Evolutionary conservation across 768 basidiomycete genomes (phyloP).

Genomic region (Lactarius indigo): DNA sequence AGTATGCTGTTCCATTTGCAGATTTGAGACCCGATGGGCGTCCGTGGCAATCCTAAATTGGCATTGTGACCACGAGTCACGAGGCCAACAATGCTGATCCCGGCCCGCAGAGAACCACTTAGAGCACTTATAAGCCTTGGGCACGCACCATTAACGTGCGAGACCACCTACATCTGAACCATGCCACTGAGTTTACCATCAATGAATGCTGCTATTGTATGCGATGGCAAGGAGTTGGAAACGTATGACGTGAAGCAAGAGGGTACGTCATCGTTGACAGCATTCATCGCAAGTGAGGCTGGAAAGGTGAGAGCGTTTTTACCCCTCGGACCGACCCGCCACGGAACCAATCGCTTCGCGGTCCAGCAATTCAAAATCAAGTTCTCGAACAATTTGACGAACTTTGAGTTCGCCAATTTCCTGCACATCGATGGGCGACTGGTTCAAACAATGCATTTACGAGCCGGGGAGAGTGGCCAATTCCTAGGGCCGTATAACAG

Average conservation of each 20-base stretch:
- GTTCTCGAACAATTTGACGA: background rate
- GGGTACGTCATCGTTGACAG: background rate
- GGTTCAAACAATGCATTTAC: background rate
- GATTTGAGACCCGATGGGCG: too few relatives aligned
- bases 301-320: conserved; percentile 10
- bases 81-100: background rate
- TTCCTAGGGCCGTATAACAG: background rate
- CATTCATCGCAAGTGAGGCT: conserved; percentile 12
- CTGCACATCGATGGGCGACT: background rate
- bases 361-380: conserved; percentile 6
- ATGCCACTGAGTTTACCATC: conserved; percentile 9
- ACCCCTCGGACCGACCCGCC: background rate
- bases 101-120: too few relatives aligned
- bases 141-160: background rate
- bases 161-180: background rate
- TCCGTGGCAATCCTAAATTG: too few relatives aligned
- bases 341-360: background rate
- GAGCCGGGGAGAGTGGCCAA: background rate
- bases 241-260: conserved; percentile 2
- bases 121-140: too few relatives aligned
- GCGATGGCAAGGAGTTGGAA: conserved; percentile 7
- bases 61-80: too few relatives aligned
- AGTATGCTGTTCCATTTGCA: too few relatives aligned
- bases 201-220: conserved; percentile 6
- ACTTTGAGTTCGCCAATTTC: background rate